Percentiles rank a stretch among this genome's conserved stretches.
Evolutionary conservation across 805 yeast species (phyloP).

Genomic region (Metschnikowia peoriensis): DNA sequence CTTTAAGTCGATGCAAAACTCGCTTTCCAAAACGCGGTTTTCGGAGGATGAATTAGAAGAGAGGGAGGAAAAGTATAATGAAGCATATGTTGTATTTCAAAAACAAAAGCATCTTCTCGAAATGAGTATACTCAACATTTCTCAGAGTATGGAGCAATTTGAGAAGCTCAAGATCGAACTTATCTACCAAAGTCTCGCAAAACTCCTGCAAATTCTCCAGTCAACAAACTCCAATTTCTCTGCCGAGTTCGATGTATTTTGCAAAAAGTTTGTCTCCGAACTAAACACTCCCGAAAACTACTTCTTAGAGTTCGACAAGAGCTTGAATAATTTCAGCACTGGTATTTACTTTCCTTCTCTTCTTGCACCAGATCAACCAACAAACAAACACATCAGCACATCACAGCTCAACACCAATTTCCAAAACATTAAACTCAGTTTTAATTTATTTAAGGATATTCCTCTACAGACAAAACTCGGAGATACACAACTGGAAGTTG

Average conservation of each 20-base stretch:
- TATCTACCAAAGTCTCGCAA: constrained; percentile 31
- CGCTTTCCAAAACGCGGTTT: constrained; percentile 30
- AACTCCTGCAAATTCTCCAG: constrained; percentile 33
- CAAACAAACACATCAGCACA: constrained; percentile 22
- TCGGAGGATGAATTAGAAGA: constrained; percentile 25
- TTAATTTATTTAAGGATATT: constrained; percentile 40
- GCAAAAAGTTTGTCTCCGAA: constrained; percentile 1
- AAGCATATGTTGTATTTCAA: constrained; percentile 35
- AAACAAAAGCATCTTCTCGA: constrained; percentile 31
- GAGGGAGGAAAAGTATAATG: constrained; percentile 32
- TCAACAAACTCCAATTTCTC: constrained; percentile 1
- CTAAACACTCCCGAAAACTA: constrained; percentile 4
- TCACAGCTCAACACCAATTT: constrained; percentile 31
- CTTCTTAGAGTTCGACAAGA: constrained; percentile 17
- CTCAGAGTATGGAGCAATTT: constrained; percentile 31
- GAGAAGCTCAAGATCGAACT: constrained; percentile 35
- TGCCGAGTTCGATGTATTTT: constrained; percentile 1
- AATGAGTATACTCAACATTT: constrained; percentile 20
- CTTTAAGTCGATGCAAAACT: constrained; percentile 31
- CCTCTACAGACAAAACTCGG: constrained; percentile 30
- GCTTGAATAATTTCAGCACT: constrained; percentile 28
- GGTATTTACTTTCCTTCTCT: constrained; percentile 41
- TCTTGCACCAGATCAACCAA: constrained; percentile 28
- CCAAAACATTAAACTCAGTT: constrained; percentile 38
- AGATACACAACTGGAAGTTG: constrained; percentile 5